Conservation (phyloP, 2,329 filamentous ascomycete genomes). For the Xylariales sp. region DNA sequence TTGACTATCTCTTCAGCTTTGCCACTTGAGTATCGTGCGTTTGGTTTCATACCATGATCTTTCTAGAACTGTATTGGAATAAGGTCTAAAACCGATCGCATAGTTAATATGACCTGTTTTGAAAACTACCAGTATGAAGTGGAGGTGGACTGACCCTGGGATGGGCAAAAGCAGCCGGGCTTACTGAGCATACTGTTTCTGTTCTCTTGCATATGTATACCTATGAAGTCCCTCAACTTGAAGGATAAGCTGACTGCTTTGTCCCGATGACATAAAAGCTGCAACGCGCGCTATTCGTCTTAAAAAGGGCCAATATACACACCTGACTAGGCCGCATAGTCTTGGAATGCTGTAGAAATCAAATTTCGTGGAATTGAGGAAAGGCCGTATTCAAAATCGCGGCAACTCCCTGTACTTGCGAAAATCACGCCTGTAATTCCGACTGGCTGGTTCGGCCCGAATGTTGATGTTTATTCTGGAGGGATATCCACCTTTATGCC, state of each 20-base stretch:
- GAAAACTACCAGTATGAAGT: not conserved
- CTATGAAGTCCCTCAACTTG: constrained; percentile 12
- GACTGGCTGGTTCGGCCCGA: constrained; percentile 29
- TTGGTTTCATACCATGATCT: constrained; percentile 8
- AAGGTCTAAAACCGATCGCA: constrained; percentile 15
- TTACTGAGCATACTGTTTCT: constrained; percentile 25
- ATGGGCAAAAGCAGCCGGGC: constrained; percentile 20
- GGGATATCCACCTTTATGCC: constrained; percentile 35
- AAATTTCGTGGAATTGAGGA: constrained; percentile 28
- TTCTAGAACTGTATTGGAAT: constrained; percentile 2
- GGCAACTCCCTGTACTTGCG: not conserved
- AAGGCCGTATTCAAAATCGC: constrained; percentile 25
- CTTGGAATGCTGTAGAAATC: constrained; percentile 3
- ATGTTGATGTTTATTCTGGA: constrained; percentile 32
- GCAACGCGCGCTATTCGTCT: constrained; percentile 19
- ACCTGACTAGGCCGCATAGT: constrained; percentile 19
- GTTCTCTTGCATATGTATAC: constrained; percentile 31
- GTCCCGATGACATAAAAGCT: constrained; percentile 8
- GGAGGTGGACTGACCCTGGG: constrained; percentile 4
- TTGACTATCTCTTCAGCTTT: constrained; percentile 7
- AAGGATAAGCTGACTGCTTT: constrained; percentile 33
- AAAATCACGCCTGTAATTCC: constrained; percentile 19
- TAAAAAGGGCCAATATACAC: constrained; percentile 10
- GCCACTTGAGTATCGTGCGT: constrained; percentile 10
- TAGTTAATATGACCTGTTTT: constrained; percentile 14